Conservation (phyloP, 768 basidiomycete species). For the Tricholoma flavovirens region DNA sequence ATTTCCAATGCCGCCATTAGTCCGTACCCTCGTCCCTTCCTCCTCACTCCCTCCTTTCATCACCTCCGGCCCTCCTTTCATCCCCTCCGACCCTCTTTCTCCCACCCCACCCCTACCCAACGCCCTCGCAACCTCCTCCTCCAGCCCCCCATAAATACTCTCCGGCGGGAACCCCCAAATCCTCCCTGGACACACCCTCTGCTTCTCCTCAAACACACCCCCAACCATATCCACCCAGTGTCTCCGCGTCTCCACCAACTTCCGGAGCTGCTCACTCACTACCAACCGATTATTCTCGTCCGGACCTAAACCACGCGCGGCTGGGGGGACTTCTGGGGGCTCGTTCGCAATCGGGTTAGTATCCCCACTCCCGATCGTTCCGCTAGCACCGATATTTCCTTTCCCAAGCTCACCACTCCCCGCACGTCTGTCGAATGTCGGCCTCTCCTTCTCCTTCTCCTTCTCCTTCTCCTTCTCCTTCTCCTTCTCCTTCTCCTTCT, state of each 20-base stretch:
- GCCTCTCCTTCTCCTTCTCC: slow-evolving; percentile 11
- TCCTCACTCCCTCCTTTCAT: background rate
- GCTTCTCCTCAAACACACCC: slow-evolving; percentile 68
- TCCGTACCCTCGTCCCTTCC: slow-evolving; percentile 13
- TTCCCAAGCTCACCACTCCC: background rate
- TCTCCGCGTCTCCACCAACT: slow-evolving; percentile 69
- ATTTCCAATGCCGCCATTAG: slow-evolving; percentile 8
- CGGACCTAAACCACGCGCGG: slow-evolving; percentile 62
- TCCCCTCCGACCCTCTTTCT: too few species aligned
- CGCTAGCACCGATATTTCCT: background rate
- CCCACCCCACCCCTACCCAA: slow-evolving; percentile 8
- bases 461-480: too few species aligned
- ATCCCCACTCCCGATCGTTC: background rate
- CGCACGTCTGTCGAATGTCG: slow-evolving; percentile 3
- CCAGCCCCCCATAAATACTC: slow-evolving; percentile 73
- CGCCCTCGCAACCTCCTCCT: slow-evolving; percentile 51
- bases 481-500: too few species aligned
- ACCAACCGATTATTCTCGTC: slow-evolving; percentile 61
- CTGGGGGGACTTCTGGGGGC: slow-evolving; percentile 42
- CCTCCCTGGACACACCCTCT: slow-evolving; percentile 55
- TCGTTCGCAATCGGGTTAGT: slow-evolving; percentile 21
- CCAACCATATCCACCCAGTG: slow-evolving; percentile 79
- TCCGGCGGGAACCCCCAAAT: slow-evolving; percentile 73
- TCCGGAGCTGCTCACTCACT: slow-evolving; percentile 62
- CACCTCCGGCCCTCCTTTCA: background rate